phyloP scores from a whole-genome alignment of 805 yeast genomes.

The Wickerhamiella galacta region DNA sequence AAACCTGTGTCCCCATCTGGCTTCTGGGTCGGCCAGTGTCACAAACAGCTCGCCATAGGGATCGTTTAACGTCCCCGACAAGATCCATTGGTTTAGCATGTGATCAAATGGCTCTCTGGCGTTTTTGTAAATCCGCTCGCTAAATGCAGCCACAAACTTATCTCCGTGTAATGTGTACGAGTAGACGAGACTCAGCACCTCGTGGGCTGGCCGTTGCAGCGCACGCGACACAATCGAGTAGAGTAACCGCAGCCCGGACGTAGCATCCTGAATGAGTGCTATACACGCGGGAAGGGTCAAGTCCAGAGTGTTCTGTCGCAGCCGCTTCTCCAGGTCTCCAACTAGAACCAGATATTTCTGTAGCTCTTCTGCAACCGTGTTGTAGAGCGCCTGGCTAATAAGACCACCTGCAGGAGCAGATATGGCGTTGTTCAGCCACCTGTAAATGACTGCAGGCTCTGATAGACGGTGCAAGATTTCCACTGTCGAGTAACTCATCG shows the following conservation, averaged over 20 bases:
- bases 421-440: conserved; percentile 25
- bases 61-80: conserved; percentile 44
- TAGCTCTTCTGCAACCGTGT: conserved; percentile 30
- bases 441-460: conserved; percentile 60
- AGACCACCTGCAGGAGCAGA: conserved; percentile 26
- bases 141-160: conserved; percentile 27
- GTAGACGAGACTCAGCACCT: conserved; percentile 37
- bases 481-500: background rate
- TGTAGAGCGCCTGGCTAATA: conserved; percentile 42
- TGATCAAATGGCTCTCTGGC: conserved; percentile 44
- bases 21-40: conserved; percentile 8
- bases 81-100: conserved; percentile 48
- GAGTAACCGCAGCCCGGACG: conserved; percentile 41
- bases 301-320: background rate
- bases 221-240: conserved; percentile 26
- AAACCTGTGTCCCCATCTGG: conserved; percentile 15
- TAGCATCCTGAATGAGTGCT: conserved; percentile 32
- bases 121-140: conserved; percentile 29
- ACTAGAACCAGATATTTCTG: conserved; percentile 29
- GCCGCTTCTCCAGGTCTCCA: conserved; percentile 27
- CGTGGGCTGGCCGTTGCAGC: conserved; percentile 30
- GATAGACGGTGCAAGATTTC: conserved; percentile 38
- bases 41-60: conserved; percentile 49
- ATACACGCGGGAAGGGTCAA: conserved; percentile 20
- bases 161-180: conserved; percentile 51